A percentile compares a stretch with the other conserved stretches of the same genome.
These are phyloP conservation scores for Fusarium sp. DNA, from an alignment of 2,329 filamentous ascomycete genomes.

Conservation along the genomic window DNA sequence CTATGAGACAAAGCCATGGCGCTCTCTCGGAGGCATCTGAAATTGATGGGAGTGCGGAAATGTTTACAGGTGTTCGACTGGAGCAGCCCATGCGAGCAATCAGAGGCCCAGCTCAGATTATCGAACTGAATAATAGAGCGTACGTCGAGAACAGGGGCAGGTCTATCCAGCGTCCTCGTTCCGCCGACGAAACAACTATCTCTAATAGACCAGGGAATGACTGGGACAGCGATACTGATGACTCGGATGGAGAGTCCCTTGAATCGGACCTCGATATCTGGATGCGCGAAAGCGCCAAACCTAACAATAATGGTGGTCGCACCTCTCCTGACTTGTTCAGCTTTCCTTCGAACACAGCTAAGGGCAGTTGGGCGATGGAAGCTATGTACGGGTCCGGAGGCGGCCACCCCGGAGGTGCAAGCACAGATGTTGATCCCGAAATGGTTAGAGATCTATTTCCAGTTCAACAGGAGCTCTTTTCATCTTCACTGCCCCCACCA, in stretches of 20 bases:
- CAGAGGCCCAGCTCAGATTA: conserved; percentile 38
- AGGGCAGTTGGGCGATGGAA: conserved; percentile 61
- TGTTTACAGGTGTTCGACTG: conserved; percentile 34
- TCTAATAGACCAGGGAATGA: conserved; percentile 57
- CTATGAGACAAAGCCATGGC: conserved; percentile 48
- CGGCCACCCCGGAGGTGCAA: conserved; percentile 40
- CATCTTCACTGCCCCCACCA: conserved; percentile 57
- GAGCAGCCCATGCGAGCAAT: conserved; percentile 30
- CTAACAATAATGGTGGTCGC: conserved; percentile 48
- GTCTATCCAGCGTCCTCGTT: conserved; percentile 58
- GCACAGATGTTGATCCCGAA: conserved; percentile 51
- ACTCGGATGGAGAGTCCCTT: conserved; percentile 58
- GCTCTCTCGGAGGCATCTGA: conserved; percentile 49
- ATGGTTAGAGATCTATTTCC: conserved; percentile 62
- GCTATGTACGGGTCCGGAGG: conserved; percentile 59
- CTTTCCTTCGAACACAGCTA: conserved; percentile 59
- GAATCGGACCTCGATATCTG: conserved; percentile 68
- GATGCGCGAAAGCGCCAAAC: conserved; percentile 66
- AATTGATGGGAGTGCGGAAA: conserved; percentile 34
- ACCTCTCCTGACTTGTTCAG: conserved; percentile 67
- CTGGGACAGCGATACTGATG: conserved; percentile 60
- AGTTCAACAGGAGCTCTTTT: conserved; percentile 56
- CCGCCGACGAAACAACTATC: conserved; percentile 61
- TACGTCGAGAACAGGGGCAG: conserved; percentile 38
- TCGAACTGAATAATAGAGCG: conserved; percentile 39